Base-by-base conservation (phyloP, 1,284 basidiomycete genomes). In the Ustilago loliicola region DNA sequence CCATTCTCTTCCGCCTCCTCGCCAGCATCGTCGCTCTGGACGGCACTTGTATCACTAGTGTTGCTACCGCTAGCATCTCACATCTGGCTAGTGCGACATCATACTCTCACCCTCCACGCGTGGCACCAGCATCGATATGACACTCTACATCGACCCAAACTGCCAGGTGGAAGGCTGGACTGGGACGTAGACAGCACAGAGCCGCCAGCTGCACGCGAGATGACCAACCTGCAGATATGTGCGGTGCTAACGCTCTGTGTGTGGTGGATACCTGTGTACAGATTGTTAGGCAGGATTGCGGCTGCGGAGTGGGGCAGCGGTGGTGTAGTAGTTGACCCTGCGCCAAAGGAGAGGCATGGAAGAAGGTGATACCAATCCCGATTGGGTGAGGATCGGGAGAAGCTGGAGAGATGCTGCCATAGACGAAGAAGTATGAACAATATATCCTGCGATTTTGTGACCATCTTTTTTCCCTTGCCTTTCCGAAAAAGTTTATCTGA, bases 71-170 rank as follows among this genome's bases (percentile, higher is more conserved):
- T 79, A 7, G 27, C 54, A 13, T 72, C 72, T 1, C 77, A 74
- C 32, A 38, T 72, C 17, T 68, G 59, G 62, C 63, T 79, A 10
- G 56, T 62, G 5, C 64, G 70, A 25, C 65, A 65, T n/a, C 77
- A 78, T 38, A 67, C 60, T 0, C 48, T 78, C 10, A 66, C 47
- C 40, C n/a, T 53, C 8, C 61, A 62, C 29, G 54, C 72, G 17
- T 78, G 76, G 76, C 61, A 68, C 13, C 67, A 54, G 25, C 72
- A 78, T 45, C 67, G 72, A 23, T 74, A 71, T 62, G 76, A 78
- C 38, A 64, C 65, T 0, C 23, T 58, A 7, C 61, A 67, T 23
- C 64, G 72, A 30, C 61, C 67, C 29, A 67, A 61, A 52, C 47
- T 73, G 34, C 67, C 76, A 8, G 71, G 71, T 21, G 71, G 67